Evolutionary conservation across 1,284 basidiomycete genomes (phyloP).

Genomic region (Naganishia cerealis): DNA sequence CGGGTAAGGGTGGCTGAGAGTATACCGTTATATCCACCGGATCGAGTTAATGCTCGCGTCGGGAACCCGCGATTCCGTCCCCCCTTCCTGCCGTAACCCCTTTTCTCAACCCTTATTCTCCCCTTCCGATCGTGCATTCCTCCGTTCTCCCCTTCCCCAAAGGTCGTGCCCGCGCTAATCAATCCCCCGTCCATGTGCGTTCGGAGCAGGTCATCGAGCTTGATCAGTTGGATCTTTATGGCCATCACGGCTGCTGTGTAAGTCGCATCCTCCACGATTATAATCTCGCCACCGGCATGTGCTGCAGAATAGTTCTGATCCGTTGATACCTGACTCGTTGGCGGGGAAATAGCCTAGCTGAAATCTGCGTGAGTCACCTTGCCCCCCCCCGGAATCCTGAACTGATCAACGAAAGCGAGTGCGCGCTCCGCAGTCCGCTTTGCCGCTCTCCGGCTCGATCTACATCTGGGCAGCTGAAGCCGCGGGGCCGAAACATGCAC

Average conservation of each 20-base stretch:
- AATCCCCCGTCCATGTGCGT: neutral
- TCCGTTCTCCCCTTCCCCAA: neutral
- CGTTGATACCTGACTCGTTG: neutral
- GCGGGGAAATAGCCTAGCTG: conserved; percentile 60
- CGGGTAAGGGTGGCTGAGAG: conserved; percentile 31
- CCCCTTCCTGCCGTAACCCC: neutral
- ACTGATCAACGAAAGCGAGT: neutral
- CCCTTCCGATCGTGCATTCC: neutral
- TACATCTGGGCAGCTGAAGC: conserved; percentile 88
- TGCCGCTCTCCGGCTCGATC: conserved; percentile 81
- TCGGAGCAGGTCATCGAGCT: conserved; percentile 28
- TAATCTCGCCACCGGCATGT: no score
- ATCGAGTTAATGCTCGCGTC: conserved; percentile 36
- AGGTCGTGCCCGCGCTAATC: neutral
- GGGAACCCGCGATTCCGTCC: conserved; percentile 27
- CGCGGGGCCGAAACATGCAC: conserved; percentile 73
- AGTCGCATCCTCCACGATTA: neutral
- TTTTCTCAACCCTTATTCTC: neutral
- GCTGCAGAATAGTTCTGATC: neutral
- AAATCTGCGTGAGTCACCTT: conserved; percentile 61
- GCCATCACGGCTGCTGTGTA: conserved; percentile 70
- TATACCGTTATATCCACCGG: conserved; percentile 35
- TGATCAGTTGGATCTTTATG: conserved; percentile 37
- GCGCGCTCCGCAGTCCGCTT: conserved; percentile 52
- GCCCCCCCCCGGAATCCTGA: neutral